Base-by-base conservation (phyloP, 2,329 filamentous ascomycete species). In the Xylariales sp. region DNA sequence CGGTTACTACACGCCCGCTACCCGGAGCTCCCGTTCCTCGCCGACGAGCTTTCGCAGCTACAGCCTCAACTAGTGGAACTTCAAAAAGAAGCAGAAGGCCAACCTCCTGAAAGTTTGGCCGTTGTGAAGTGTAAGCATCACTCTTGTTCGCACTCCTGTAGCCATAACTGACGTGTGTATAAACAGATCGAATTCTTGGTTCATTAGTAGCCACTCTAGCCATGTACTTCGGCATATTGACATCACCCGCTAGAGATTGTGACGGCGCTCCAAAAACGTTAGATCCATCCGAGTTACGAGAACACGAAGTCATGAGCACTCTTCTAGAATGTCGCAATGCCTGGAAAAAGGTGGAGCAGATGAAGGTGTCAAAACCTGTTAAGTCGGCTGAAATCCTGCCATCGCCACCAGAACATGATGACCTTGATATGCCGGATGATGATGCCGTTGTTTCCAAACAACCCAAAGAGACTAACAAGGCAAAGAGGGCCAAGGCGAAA, bases 171-270 rank as follows among this genome's bases (percentile, higher is more conserved):
- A 69, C 43, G 48, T 32, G 16, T 10, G 3, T 55, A 50, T 53
- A 12, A 39, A 63, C 14, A 71, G 69, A 92, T 77, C 90, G 93
- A 79, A 89, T 94, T 10, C 84, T 97, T 46, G 91, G 93, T 5
- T 93, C 94, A 67, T 98, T 99, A 77, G 84, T 98, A 30, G 93
- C 92, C 50, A 87, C 93, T 1, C 84, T 99, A 72, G 91, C 92
- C 56, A 94, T 97, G 89, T 99, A 99, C 80, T 97, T 99, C 79
- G 93, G 94, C 45, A 87, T 98, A 43, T 83, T 99, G n/a, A 93
- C 93, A 10, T 97, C 93, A 0, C 90, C 93, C 0, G 86, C 90
- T 1, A 85, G 90, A 57, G 88, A 90, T 66, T 82, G 83, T 0
- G 81, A 84, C 43, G 85, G 84, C 7, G 80, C 82, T 0, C 80